Evolutionary conservation across 768 basidiomycete species (phyloP), one percentile per base, ranked within the genome.

Genomic region (Tulasnella sp.): DNA sequence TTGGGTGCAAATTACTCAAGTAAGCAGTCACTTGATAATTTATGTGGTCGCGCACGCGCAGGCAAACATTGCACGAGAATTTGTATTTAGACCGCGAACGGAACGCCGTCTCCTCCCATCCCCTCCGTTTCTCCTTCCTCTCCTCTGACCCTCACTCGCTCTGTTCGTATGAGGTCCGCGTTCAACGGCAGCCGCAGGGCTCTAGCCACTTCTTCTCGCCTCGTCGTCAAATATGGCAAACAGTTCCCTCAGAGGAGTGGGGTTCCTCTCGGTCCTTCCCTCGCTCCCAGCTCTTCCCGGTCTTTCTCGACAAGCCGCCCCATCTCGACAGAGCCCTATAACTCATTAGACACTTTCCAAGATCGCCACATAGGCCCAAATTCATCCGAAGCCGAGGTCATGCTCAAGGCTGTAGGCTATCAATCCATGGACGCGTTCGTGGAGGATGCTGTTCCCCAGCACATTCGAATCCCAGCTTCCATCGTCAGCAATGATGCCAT

Each of bases 291-390:
- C 27, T 18, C 39, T 5, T 75, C 74, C 42, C 39, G 74, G 36
- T 38, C 27, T 75, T 75, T 75, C 42, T 75, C 74, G 14, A 3
- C 74, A 7, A 39, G 74, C 42, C 38, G 18, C n/a, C 38, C 19
- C 9, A 7, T 42, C 42, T 36, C n/a, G 31, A 46, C 75, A 2
- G 75, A 76, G 16, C 42, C 48, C 19, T 95, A 97, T 84, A 89
- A 92, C 18, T 91, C 96, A 2, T 88, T 98, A 81, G 97, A 99
- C 86, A 93, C 92, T 44, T 98, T 99, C 86, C 85, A 91, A 71
- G 91, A 94, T 82, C 91, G 97, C 42, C 97, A 99, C 85, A 91
- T 99, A 82, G 98, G 97, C 19, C 97, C 97, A 19, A 92, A 96
- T 84, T 90, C 91, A 80, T 85, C 86, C n/a, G 96, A 97, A 86